phyloP scores from a whole-genome alignment of 495 filamentous ascomycete species.

The Lasiosphaeria hispida region DNA sequence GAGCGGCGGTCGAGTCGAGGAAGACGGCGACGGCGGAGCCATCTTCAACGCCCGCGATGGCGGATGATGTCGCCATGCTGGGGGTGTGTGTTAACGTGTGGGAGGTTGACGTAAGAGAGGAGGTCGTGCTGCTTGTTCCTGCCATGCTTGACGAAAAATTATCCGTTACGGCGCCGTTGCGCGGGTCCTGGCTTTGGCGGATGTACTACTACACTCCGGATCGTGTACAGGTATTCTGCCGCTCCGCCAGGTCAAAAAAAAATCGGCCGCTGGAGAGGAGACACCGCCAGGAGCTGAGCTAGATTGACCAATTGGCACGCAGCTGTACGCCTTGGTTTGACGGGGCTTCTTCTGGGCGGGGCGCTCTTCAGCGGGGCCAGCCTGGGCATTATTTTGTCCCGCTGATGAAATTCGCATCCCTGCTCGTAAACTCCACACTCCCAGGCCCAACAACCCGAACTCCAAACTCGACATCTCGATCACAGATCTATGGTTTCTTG shows the following conservation, averaged over 20 bases:
- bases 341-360: background rate
- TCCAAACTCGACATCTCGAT: too few species aligned
- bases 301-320: conserved; percentile 6
- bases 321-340: background rate
- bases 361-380: background rate
- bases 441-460: too few species aligned
- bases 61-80: conserved; percentile 24
- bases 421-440: too few species aligned
- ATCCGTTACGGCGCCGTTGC: too few species aligned
- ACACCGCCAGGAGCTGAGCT: conserved; percentile 13
- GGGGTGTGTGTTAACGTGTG: conserved; percentile 50
- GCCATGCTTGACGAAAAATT: conserved; percentile 37
- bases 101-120: conserved; percentile 55
- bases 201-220: background rate
- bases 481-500: too few species aligned
- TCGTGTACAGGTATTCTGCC: background rate
- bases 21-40: conserved; percentile 42
- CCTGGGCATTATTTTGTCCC: background rate
- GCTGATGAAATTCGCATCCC: too few species aligned
- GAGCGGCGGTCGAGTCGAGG: conserved; percentile 46
- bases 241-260: conserved; percentile 2
- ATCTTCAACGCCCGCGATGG: conserved; percentile 25
- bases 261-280: conserved; percentile 7
- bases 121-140: conserved; percentile 45
- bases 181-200: background rate